A percentile compares a stretch with the other conserved stretches of the same genome.
Conservation (phyloP, 345 rosid species). For the rapeseed (Brassica napus) region DNA sequence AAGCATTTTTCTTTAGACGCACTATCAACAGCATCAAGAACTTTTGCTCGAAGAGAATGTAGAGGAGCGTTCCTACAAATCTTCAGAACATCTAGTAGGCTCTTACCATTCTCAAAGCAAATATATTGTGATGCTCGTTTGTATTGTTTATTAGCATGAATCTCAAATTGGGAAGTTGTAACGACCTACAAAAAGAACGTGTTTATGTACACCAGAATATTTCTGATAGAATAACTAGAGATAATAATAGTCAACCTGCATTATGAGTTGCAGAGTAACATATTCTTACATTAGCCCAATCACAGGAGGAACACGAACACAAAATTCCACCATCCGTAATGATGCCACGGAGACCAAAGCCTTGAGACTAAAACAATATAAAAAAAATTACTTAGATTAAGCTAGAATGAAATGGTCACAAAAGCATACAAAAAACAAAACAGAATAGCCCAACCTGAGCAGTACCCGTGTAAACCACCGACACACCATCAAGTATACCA, state of each 20-base stretch:
- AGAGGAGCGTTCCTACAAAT: slow-evolving; percentile 75
- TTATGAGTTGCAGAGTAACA: slow-evolving; percentile 33
- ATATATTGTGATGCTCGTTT: slow-evolving; percentile 93
- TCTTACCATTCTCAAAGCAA: slow-evolving; percentile 97
- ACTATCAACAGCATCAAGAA: slow-evolving; percentile 42
- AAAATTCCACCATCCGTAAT: slow-evolving; percentile 88
- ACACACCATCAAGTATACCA: slow-evolving; percentile 80
- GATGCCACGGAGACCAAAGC: slow-evolving; percentile 84
- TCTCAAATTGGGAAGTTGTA: slow-evolving; percentile 96
- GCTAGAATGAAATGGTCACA: slow-evolving; percentile 19
- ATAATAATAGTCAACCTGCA: slow-evolving; percentile 28
- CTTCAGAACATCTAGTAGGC: slow-evolving; percentile 90
- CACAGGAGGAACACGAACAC: slow-evolving; percentile 84
- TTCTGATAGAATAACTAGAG: slow-evolving; percentile 23
- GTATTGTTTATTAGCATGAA: slow-evolving; percentile 91
- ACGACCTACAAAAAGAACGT: slow-evolving; percentile 59
- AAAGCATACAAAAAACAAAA: slow-evolving; percentile 13
- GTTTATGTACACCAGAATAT: slow-evolving; percentile 15
- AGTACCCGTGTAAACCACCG: slow-evolving; percentile 88
- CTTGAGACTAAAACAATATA: slow-evolving; percentile 55
- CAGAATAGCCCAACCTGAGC: slow-evolving; percentile 58
- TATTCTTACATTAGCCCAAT: slow-evolving; percentile 71
- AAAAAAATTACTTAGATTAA: slow-evolving; percentile 14
- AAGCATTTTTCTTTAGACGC: slow-evolving; percentile 50
- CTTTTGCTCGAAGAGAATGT: slow-evolving; percentile 68